Evolutionary conservation across 768 basidiomycete genomes (phyloP), one percentile per base, ranked within the genome.

Genomic region (Kwoniella sp.): DNA sequence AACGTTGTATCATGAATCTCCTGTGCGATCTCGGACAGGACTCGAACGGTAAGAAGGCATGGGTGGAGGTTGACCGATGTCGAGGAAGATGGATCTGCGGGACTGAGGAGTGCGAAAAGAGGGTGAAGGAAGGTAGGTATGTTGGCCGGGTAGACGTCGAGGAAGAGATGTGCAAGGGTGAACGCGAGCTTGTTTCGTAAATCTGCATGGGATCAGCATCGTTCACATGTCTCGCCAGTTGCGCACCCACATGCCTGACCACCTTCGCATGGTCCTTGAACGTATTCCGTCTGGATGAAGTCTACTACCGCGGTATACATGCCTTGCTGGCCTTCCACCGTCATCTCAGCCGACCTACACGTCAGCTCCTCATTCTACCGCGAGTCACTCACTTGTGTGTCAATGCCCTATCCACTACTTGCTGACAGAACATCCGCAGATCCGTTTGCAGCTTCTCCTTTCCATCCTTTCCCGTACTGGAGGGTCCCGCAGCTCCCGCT

Each of bases 1-100:
- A 98, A 83, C 57, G 89, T 83, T 65, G 89, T 87, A 77, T 99
- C 95, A 43, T 89, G 89, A n/a, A 98, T 87, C 74, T 99, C 95
- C 11, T 88, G 87, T 0, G 91, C 92, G 47, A 98, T 92, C 73
- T 99, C 95, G 53, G 87, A 83, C 37, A 99, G 79, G 62, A 96
- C 79, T 66, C 88, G 90, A 72, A 98, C 88, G 72, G 95, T 84
- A 52, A 99, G 81, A 25, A 91, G 80, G 19, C 87, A 87, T 27
- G 93, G 81, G 66, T 92, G 87, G 37, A 82, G 82, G 71, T 92
- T 93, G 76, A 86, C 83, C 22, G 81, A 78, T 42, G 31, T 53
- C 33, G 81, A 77, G 6, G 65, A 33, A 15, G 54, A 51, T 2
- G 62, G 57, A 41, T 63, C 61, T 32, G 51, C 31, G 58, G 59